These are phyloP conservation scores for Gentiana straminea DNA, from an alignment of 257 asterid genomes.

Conservation along the genomic window DNA sequence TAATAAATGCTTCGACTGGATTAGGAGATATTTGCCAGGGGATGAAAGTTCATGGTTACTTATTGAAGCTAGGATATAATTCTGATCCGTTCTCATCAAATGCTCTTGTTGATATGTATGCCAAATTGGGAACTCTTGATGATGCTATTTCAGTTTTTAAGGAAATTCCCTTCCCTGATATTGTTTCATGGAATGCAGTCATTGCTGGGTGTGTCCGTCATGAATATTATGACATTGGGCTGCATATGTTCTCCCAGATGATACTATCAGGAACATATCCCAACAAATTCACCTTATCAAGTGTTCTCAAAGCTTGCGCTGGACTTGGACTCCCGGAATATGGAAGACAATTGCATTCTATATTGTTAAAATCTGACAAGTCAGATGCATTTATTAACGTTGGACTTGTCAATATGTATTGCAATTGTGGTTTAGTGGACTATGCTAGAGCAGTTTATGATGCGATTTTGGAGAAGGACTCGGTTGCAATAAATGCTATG, in stretches of 20 bases:
- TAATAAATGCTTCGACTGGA: constrained; percentile 57
- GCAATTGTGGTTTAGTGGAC: constrained; percentile 43
- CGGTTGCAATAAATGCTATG: constrained; percentile 53
- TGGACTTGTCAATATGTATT: constrained; percentile 67
- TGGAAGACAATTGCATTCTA: constrained; percentile 54
- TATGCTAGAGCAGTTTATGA: constrained; percentile 36
- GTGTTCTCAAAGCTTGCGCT: constrained; percentile 71
- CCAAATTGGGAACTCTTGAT: constrained; percentile 46
- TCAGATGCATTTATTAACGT: constrained; percentile 51
- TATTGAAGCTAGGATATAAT: constrained; percentile 55
- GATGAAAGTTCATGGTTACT: constrained; percentile 49
- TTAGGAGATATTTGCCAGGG: constrained; percentile 44
- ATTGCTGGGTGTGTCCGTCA: constrained; percentile 61
- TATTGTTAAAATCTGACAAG: constrained; percentile 38
- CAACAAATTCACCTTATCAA: constrained; percentile 61
- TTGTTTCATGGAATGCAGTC: constrained; percentile 67
- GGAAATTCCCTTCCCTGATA: constrained; percentile 38
- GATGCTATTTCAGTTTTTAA: constrained; percentile 39
- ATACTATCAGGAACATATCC: constrained; percentile 40
- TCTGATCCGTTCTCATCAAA: constrained; percentile 54
- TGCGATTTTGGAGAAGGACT: constrained; percentile 39
- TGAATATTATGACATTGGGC: constrained; percentile 34
- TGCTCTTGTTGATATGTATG: constrained; percentile 72
- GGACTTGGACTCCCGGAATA: constrained; percentile 32
- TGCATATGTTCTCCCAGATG: constrained; percentile 47